Evolutionary conservation across 371 early-diverging fungal species (phyloP), one percentile per base, ranked within the genome.

Genomic region (Apophysomyces ossiformis): DNA sequence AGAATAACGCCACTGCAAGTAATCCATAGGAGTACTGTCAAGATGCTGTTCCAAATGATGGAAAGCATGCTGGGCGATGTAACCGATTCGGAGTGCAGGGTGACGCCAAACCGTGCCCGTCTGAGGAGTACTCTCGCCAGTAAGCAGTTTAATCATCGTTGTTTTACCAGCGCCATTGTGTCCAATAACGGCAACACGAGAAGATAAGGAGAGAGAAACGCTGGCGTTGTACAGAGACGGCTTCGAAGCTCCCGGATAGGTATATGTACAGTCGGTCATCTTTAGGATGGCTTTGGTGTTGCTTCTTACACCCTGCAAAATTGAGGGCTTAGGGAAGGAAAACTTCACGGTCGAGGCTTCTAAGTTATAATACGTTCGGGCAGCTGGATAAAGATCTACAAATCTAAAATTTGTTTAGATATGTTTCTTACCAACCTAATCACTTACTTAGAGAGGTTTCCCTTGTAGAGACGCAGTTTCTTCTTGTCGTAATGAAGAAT

Each of bases 11-110:
- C 93, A 93, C 67, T 89, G 90, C 59, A 93, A 78, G 69, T 93
- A 93, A 58, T 90, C 87, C 75, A 90, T 91, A 58, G 93, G 91
- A 2, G 93, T 91, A 74, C 87, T 83, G 65, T 92, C 92, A 61
- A 91, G 71, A 70, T 93, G 93, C 73, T 91, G 89, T 63, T 92
- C 90, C 75, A 93, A 82, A 71, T 93, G 92, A 75, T 93, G 90
- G 91, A 93, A 92, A 63, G 92, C 92, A 71, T 95, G 93, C 84
- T 96, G 96, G 16, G 95, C 92, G 70, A 95, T 92, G 71, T 94
- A 95, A 66, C 90, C 93, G 65, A 92, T 86, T 70, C 94, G 92
- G 36, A 92, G 82, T 67, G 88, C 89, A 57, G 91, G 91, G 67
- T 86, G 86, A 65, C 84, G 81, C 90, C 89, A 90, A 37, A 93